These are phyloP conservation scores for Wolfiporia cocos DNA, from an alignment of 1,284 basidiomycete species.

Conservation along the genomic window DNA sequence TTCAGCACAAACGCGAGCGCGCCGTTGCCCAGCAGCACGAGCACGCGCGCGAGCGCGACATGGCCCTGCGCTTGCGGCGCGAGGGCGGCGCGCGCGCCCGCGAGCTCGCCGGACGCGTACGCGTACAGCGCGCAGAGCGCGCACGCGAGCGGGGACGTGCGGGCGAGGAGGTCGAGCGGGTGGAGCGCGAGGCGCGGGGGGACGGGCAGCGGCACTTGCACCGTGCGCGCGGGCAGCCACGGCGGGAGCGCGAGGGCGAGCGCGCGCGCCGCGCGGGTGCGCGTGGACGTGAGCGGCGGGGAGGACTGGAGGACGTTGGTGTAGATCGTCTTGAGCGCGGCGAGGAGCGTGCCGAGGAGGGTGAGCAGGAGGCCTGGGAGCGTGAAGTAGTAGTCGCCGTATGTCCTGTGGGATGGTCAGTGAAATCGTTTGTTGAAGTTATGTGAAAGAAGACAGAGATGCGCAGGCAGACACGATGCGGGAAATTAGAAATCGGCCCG, in stretches of 20 bases:
- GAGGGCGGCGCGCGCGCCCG: conserved; percentile 42
- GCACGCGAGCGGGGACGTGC: conserved; percentile 86
- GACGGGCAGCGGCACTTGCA: conserved; percentile 23
- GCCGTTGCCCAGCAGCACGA: conserved; percentile 72
- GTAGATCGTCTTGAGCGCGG: conserved; percentile 86
- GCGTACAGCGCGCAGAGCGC: conserved; percentile 79
- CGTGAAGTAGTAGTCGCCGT: conserved; percentile 89
- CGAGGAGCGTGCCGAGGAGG: conserved; percentile 81
- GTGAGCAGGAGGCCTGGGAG: conserved; percentile 79
- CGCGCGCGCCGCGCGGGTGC: no score
- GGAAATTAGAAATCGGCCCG: no score
- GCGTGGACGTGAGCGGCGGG: conserved; percentile 13
- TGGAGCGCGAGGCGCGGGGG: conserved; percentile 57
- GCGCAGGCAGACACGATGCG: no score
- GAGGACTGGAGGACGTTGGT: conserved; percentile 75
- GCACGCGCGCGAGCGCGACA: conserved; percentile 37
- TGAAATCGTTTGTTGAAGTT: neutral
- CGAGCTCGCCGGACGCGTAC: conserved; percentile 74
- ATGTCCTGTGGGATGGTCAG: conserved; percentile 53
- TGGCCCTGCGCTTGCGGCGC: neutral
- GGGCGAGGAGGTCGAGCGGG: conserved; percentile 79
- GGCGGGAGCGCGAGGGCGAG: no score
- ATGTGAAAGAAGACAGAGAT: no score
- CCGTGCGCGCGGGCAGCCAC: conserved; percentile 13
- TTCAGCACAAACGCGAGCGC: conserved; percentile 86